phyloP scores from a whole-genome alignment of 805 yeast genomes.

The Phaffomyces opuntiae region DNA sequence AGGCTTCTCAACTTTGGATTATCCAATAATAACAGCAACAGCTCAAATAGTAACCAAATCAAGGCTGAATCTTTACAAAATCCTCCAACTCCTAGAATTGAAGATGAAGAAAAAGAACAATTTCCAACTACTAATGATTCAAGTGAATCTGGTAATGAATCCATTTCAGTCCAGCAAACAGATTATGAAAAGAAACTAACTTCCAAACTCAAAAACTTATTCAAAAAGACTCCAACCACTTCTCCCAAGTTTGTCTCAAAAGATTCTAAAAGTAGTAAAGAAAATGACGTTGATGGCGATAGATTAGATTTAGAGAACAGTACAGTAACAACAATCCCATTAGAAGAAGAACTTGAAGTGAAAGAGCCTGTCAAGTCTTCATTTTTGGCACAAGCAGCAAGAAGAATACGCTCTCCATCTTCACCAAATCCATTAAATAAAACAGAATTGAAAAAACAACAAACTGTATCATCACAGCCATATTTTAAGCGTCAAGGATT shows the following conservation, averaged over 20 bases:
- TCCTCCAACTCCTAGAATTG: conserved; percentile 7
- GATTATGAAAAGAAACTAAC: conserved; percentile 12
- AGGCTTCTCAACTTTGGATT: conserved; percentile 33
- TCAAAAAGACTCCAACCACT: conserved; percentile 14
- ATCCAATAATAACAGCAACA: conserved; percentile 1
- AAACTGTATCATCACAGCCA: conserved; percentile 30
- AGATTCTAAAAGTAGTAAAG: conserved; percentile 1
- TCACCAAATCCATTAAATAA: conserved; percentile 23
- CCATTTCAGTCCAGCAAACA: not conserved
- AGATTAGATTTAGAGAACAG: not conserved
- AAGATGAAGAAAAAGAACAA: conserved; percentile 5
- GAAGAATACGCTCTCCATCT: conserved; percentile 29
- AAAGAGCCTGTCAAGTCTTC: conserved; percentile 7
- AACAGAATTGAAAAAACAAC: not conserved
- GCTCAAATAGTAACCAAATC: not conserved
- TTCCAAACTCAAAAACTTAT: conserved; percentile 18
- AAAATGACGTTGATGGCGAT: conserved; percentile 3
- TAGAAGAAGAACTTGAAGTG: conserved; percentile 3
- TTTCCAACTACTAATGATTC: conserved; percentile 3
- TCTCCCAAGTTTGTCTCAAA: conserved; percentile 14
- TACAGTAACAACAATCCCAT: not conserved
- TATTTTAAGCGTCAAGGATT: conserved; percentile 54
- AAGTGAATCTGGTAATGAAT: not conserved
- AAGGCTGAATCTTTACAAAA: conserved; percentile 1
- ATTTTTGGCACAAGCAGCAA: conserved; percentile 13